Evolutionary conservation across 164 flowering plant genomes (phyloP).

Genomic region (Warburgia ugandensis): DNA sequence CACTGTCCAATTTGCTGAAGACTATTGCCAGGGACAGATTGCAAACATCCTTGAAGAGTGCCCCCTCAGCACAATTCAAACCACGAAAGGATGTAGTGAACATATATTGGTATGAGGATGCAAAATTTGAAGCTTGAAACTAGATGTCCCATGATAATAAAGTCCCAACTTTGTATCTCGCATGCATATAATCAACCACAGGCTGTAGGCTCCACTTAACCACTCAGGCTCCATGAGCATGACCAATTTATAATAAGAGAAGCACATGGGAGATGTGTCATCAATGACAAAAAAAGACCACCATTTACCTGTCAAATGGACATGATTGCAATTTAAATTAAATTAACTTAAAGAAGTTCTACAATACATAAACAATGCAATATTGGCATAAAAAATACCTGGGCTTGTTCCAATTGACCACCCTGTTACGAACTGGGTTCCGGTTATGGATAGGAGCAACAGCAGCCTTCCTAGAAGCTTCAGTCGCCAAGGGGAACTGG

Average conservation of each 20-base stretch:
- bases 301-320: slow-evolving; percentile 43
- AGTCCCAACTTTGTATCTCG: slow-evolving; percentile 6
- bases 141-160: background rate
- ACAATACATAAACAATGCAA: background rate
- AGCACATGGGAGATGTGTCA: slow-evolving; percentile 22
- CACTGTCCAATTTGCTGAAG: too few relatives aligned
- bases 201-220: too few relatives aligned
- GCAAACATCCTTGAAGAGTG: too few relatives aligned
- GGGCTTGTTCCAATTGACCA: slow-evolving; percentile 39
- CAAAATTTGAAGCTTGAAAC: too few relatives aligned
- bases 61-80: too few relatives aligned
- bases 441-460: slow-evolving; percentile 51
- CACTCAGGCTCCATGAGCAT: slow-evolving; percentile 4
- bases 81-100: background rate
- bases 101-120: background rate
- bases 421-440: slow-evolving; percentile 29
- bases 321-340: background rate
- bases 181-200: slow-evolving; percentile 8
- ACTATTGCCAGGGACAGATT: too few relatives aligned
- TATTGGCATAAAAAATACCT: slow-evolving; percentile 34
- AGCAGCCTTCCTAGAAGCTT: slow-evolving; percentile 70
- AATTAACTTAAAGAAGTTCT: background rate
- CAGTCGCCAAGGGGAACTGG: slow-evolving; percentile 65
- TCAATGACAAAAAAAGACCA: slow-evolving; percentile 25
- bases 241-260: slow-evolving; percentile 7